Evolutionary conservation across 1,284 basidiomycete species (phyloP).

Genomic region (Phylloboletellus chloephorus): DNA sequence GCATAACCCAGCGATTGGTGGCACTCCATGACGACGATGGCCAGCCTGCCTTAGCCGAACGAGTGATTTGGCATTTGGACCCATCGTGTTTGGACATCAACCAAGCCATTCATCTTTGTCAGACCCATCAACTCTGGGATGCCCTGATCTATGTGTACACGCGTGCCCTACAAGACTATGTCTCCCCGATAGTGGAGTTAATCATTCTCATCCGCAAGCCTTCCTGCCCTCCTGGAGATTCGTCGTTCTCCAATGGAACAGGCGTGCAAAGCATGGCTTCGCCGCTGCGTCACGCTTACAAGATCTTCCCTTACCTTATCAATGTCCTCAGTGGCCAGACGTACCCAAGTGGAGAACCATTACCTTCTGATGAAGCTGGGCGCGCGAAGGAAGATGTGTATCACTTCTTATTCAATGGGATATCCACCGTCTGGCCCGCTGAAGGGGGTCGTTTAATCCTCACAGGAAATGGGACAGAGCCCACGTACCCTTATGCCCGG

Average conservation of each 20-base stretch:
- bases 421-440: conserved; percentile 77
- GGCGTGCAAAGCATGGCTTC: conserved; percentile 30
- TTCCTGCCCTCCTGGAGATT: conserved; percentile 30
- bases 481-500: conserved; percentile 85
- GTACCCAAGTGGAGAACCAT: conserved; percentile 79
- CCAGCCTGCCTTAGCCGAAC: conserved; percentile 76
- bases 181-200: conserved; percentile 85
- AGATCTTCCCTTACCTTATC: conserved; percentile 89
- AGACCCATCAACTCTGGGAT: conserved; percentile 81
- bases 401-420: conserved; percentile 78
- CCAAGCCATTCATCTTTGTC: conserved; percentile 85
- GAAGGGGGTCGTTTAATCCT: conserved; percentile 68
- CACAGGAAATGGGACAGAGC: conserved; percentile 65
- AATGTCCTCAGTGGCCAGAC: conserved; percentile 79
- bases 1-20: conserved; percentile 83
- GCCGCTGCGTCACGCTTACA: conserved; percentile 72
- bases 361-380: conserved; percentile 51
- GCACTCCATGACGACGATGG: conserved; percentile 69
- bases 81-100: conserved; percentile 90
- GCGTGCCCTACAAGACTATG: conserved; percentile 81
- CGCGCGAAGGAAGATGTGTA: conserved; percentile 73
- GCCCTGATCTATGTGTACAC: conserved; percentile 94
- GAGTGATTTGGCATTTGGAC: conserved; percentile 94
- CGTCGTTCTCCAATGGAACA: conserved; percentile 9
- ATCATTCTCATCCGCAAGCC: conserved; percentile 71